A percentile compares a stretch with the other conserved stretches of the same genome.
Conservation (phyloP, 2,329 filamentous ascomycete species). For the Neofusicoccum umdonicola region DNA sequence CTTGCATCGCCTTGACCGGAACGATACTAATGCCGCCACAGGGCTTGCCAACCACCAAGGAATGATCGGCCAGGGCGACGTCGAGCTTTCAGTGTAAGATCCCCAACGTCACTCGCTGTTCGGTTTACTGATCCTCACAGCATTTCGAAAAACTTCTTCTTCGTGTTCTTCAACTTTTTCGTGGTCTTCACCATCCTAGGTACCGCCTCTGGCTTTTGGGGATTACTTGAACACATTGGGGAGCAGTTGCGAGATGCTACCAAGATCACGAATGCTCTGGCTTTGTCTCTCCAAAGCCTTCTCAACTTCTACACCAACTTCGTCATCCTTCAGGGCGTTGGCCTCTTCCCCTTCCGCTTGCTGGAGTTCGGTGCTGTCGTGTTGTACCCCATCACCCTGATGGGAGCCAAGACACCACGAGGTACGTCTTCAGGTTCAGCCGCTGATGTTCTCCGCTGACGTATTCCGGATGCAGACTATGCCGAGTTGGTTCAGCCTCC, state of each 20-base stretch:
- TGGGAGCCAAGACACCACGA: conserved; percentile 81
- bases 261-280: conserved; percentile 72
- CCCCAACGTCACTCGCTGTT: background rate
- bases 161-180: conserved; percentile 99
- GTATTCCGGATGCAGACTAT: conserved; percentile 56
- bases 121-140: background rate
- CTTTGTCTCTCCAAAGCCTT: conserved; percentile 69
- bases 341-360: conserved; percentile 86
- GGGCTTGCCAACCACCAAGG: conserved; percentile 84
- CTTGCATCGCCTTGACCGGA: background rate
- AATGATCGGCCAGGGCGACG: conserved; percentile 90
- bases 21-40: conserved; percentile 25
- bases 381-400: conserved; percentile 75
- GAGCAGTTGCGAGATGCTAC: conserved; percentile 77
- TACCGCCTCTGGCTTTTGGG: conserved; percentile 72
- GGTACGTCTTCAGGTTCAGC: conserved; percentile 32
- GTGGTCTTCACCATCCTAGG: conserved; percentile 88
- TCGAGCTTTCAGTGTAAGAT: conserved; percentile 73
- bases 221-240: conserved; percentile 61
- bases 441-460: background rate
- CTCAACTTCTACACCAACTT: conserved; percentile 89
- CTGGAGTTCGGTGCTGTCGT: conserved; percentile 84
- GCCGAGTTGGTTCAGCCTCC: conserved; percentile 79
- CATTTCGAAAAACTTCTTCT: conserved; percentile 99
- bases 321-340: conserved; percentile 90